Evolutionary conservation across 768 basidiomycete genomes (phyloP), one percentile per base, ranked within the genome.

Genomic region (Lentinula detonsa): DNA sequence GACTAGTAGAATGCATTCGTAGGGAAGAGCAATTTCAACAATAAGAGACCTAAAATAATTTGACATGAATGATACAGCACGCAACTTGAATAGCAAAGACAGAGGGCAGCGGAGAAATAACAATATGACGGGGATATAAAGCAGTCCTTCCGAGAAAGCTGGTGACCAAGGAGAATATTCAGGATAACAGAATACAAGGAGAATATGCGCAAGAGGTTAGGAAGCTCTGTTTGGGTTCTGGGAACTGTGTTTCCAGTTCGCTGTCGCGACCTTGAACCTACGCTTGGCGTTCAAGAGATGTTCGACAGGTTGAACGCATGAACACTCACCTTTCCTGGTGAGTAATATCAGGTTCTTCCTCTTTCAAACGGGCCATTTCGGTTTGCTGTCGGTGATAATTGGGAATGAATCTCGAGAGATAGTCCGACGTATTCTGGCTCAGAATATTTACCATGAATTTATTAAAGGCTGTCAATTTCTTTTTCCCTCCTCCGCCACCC

Each of bases 291-390:
- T 34, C 5, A 34, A 33, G 21, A 50, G 21, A 52, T 35, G 51
- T 42, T 50, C 45, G 37, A 18, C 31, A 18, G 31, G 31, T 18
- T 15, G 28, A 35, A 37, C 9, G 28, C 15, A 49, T 16, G 52
- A 49, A 46, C 64, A 64, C 78, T 65, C 70, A 91, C 90, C 90
- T 80, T 62, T 90, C 88, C 69, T 84, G 84, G 74, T 91, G 90
- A 35, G 79, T 67, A 67, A 90, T 81, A 58, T 86, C 81, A 35
- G 90, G 90, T 64, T 91, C 81, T 16, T 83, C 76, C 66, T 88
- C 86, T 78, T 89, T 91, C 71, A 92, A 78, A 61, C 88, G 86
- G 37, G 86, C 85, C 80, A 91, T 85, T 71, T 91, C 90, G 21
- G 81, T 76, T 79, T 90, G 84, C 88, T 91, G 77, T 66, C 59